Base-by-base conservation (phyloP, 345 rosid genomes). In the Hibiscus syriacus region DNA sequence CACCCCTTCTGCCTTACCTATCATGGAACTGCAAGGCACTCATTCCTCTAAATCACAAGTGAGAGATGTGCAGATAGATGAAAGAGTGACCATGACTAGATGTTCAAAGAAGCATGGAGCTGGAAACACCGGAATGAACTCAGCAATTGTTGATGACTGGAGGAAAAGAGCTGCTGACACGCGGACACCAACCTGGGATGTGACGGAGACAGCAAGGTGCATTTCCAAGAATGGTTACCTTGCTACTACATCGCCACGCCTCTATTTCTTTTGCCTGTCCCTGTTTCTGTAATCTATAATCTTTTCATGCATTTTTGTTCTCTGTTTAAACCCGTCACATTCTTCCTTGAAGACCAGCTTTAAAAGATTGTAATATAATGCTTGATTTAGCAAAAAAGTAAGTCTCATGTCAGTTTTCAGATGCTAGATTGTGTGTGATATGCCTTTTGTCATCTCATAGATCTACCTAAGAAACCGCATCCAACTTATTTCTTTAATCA, bases 11-110 rank as follows among this genome's bases (percentile, higher is more conserved):
- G 79, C 79, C 60, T 71, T 79, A 34, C 81, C 92, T 45, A 79
- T 82, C 27, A 74, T 70, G 70, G 97, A 87, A 66, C 59, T 83
- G 67, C 87, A 73, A 66, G 80, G 81, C 64, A 55, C 52, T 19
- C 75, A 60, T 77, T 76, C 87, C 41, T 79, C 81, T 61, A 82
- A 79, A 75, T 72, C 85, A 30, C 90, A 88, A 57, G 86, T 83
- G 54, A 87, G 84, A 85, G 97, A 94, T 70, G 95, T 89, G 58
- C 88, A 80, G 80, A 92, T 94, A 55, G 97, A 91, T 82, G 97
- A 86, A 70, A 87, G 82, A 72, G 96, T 94, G 48, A 87, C 85
- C 10, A 79, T 91, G 69, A 91, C 97, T 23, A 80, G 95, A 59
- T 89, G 99, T 96, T 87, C 96, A 25, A 91, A 87, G 87, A 89